A percentile compares a stretch with the other conserved stretches of the same genome.
Conservation (phyloP, 140 eudicot species). For the Stevia rebaudiana region DNA sequence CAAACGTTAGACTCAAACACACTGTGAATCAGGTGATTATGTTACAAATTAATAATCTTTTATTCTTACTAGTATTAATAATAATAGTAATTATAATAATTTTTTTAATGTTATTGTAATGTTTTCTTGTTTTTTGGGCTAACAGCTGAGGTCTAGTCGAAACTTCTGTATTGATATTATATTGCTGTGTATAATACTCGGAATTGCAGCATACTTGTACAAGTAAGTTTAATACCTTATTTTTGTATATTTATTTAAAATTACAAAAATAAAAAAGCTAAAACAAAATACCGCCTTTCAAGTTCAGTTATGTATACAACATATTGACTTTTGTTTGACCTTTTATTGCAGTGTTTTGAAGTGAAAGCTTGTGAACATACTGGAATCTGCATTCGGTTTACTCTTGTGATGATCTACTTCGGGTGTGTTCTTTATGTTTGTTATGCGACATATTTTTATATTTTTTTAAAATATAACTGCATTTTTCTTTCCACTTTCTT, state of each 20-base stretch:
- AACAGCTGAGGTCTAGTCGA: conserved; percentile 60
- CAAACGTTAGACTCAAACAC: conserved; percentile 92
- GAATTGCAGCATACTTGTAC: conserved; percentile 64
- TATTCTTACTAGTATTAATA: not conserved
- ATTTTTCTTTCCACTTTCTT: conserved; percentile 10
- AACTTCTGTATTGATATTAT: conserved; percentile 62
- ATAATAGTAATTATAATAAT: no score
- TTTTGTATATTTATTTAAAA: not conserved
- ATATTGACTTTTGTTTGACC: conserved; percentile 1
- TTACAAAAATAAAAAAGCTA: not conserved
- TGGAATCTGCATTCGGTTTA: conserved; percentile 13
- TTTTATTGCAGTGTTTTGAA: conserved; percentile 72
- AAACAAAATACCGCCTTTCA: not conserved
- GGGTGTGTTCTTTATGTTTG: conserved; percentile 21
- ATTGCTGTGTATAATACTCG: conserved; percentile 50
- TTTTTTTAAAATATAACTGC: conserved; percentile 4
- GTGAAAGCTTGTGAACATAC: conserved; percentile 33
- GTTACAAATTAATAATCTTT: not conserved
- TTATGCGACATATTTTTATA: not conserved
- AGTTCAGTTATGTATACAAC: conserved; percentile 11
- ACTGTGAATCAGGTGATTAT: conserved; percentile 81
- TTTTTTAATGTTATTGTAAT: not conserved
- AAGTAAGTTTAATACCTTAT: conserved; percentile 39
- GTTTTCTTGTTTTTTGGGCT: conserved; percentile 1
- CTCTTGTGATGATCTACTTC: conserved; percentile 18